Conservation (phyloP, 805 yeast species). For the Yueomyces sp. region DNA sequence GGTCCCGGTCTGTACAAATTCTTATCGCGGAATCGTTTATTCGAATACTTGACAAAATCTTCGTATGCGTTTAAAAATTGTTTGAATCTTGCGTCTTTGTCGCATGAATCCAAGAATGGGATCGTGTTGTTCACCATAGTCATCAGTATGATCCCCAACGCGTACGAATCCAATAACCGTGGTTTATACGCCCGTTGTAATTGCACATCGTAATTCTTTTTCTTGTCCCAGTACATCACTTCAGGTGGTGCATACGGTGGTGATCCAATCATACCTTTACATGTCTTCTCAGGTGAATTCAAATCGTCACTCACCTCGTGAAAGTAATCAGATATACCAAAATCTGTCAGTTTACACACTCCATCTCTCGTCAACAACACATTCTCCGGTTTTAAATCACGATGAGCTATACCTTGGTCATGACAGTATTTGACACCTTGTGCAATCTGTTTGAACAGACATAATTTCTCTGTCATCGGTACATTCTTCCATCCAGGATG, state of each 20-base stretch:
- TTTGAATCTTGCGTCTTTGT: conserved; percentile 37
- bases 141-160: conserved; percentile 55
- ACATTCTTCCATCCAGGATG: conserved; percentile 49
- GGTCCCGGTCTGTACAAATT: conserved; percentile 43
- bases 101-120: conserved; percentile 45
- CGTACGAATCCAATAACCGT: conserved; percentile 60
- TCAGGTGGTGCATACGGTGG: conserved; percentile 79
- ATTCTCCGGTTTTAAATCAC: conserved; percentile 69
- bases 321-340: conserved; percentile 62
- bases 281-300: conserved; percentile 24
- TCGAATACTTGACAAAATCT: conserved; percentile 24
- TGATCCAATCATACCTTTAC: conserved; percentile 51
- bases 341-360: conserved; percentile 56
- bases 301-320: conserved; percentile 42
- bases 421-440: conserved; percentile 53
- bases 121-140: conserved; percentile 44
- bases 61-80: conserved; percentile 42
- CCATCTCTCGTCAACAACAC: conserved; percentile 48
- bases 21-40: conserved; percentile 35
- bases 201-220: conserved; percentile 23
- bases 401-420: conserved; percentile 53
- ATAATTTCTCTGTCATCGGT: conserved; percentile 39
- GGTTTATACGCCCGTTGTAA: conserved; percentile 39
- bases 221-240: conserved; percentile 35
- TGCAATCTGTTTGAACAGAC: conserved; percentile 56